A percentile compares a stretch with the other conserved stretches of the same genome.
These are phyloP conservation scores for Colletotrichum simmondsii DNA, from an alignment of 2,329 filamentous ascomycete genomes.

Conservation along the genomic window DNA sequence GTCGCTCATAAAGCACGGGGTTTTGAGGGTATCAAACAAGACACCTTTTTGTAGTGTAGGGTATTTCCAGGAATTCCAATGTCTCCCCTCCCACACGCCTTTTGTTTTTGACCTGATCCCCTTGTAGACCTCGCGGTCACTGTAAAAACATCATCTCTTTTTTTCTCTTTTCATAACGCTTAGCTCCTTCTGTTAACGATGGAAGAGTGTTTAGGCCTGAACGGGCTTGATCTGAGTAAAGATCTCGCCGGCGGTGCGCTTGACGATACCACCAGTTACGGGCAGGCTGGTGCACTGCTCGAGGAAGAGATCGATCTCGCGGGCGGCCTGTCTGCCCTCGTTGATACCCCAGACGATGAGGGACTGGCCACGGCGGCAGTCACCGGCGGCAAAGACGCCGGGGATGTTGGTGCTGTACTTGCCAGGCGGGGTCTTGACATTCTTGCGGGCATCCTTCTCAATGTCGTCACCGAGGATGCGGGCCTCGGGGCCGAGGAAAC, in stretches of 20 bases:
- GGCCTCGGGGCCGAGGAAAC: constrained; percentile 94
- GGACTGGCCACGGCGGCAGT: constrained; percentile 94
- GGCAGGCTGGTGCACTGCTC: constrained; percentile 83
- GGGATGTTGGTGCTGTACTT: constrained; percentile 89
- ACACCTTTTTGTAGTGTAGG: constrained; percentile 7
- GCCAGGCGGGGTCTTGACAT: constrained; percentile 91
- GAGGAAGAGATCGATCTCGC: constrained; percentile 91
- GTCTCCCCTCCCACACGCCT: neutral
- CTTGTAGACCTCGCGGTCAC: neutral
- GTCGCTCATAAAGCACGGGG: neutral
- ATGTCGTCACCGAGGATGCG: constrained; percentile 87
- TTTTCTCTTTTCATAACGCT: neutral
- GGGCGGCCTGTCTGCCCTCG: constrained; percentile 91
- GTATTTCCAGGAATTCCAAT: constrained; percentile 5
- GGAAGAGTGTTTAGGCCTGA: constrained; percentile 33
- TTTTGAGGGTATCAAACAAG: constrained; percentile 12
- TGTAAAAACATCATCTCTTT: neutral
- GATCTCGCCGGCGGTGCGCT: constrained; percentile 80
- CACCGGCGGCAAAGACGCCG: constrained; percentile 92
- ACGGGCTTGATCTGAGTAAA: constrained; percentile 51
- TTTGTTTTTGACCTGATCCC: neutral
- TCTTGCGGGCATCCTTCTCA: constrained; percentile 92
- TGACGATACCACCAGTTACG: constrained; percentile 92
- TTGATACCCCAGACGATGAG: constrained; percentile 99
- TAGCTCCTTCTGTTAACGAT: neutral